Conservation (phyloP, 768 basidiomycete species). For the Boletus fagicola region DNA sequence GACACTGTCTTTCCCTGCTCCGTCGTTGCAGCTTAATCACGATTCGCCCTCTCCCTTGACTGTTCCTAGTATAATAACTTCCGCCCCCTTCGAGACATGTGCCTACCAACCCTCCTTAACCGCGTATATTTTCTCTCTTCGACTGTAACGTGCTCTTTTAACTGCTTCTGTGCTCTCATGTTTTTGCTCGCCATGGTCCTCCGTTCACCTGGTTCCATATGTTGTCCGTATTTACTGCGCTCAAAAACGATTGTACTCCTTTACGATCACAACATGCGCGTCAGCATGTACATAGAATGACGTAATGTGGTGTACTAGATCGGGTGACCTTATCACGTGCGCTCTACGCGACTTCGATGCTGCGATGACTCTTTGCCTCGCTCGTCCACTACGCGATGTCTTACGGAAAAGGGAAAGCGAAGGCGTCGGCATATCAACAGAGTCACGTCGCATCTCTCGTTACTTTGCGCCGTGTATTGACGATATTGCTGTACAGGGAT, state of each 20-base stretch:
- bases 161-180: conserved; percentile 27
- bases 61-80: conserved; percentile 22
- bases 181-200: conserved; percentile 19
- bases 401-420: conserved; percentile 12
- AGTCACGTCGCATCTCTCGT: conserved; percentile 8
- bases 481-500: conserved; percentile 12
- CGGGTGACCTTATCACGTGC: conserved; percentile 22
- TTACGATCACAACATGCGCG: conserved; percentile 20
- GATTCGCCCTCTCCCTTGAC: conserved; percentile 4
- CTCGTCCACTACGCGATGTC: conserved; percentile 19
- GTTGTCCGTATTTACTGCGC: conserved; percentile 32
- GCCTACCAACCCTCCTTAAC: conserved; percentile 21
- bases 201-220: conserved; percentile 24
- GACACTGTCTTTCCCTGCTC: conserved; percentile 9
- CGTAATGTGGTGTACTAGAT: not conserved
- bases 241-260: conserved; percentile 32
- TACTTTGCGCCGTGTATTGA: not conserved
- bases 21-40: conserved; percentile 20
- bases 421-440: conserved; percentile 18
- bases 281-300: not conserved
- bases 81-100: conserved; percentile 28
- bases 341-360: not conserved
- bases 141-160: conserved; percentile 25
- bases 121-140: conserved; percentile 7
- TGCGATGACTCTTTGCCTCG: not conserved